phyloP scores from a whole-genome alignment of 352 stramenopile genomes.

The Pythium folliculosum region DNA sequence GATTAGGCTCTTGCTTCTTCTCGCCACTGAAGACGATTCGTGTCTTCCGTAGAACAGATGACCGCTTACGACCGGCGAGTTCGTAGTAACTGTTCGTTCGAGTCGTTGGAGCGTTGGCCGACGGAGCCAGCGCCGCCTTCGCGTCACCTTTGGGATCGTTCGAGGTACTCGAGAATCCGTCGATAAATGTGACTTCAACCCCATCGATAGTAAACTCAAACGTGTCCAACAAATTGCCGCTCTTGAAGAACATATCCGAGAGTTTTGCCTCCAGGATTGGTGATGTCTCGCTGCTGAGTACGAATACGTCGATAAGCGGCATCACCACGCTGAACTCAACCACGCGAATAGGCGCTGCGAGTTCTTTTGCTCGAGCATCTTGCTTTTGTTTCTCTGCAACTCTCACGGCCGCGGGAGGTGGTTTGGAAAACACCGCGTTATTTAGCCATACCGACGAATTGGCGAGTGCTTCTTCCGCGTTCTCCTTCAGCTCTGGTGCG shows the following conservation, averaged over 20 bases:
- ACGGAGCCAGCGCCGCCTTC: background rate
- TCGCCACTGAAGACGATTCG: conserved; percentile 63
- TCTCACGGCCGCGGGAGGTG: conserved; percentile 17
- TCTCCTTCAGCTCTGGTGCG: conserved; percentile 46
- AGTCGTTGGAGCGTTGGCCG: background rate
- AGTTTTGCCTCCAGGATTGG: conserved; percentile 66
- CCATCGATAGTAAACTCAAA: conserved; percentile 61
- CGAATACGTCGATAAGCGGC: conserved; percentile 65
- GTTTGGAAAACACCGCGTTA: conserved; percentile 46
- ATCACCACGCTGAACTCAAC: conserved; percentile 59
- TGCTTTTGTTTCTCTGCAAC: conserved; percentile 22
- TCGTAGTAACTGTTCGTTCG: conserved; percentile 38
- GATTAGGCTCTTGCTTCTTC: conserved; percentile 45
- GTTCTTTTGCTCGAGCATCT: conserved; percentile 10
- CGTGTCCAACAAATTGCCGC: conserved; percentile 44
- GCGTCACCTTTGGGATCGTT: background rate
- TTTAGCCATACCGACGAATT: conserved; percentile 58
- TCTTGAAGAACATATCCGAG: conserved; percentile 55
- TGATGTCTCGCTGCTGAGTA: conserved; percentile 62
- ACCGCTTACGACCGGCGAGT: conserved; percentile 45
- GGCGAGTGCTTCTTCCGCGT: conserved; percentile 52
- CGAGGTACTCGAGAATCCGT: conserved; percentile 26
- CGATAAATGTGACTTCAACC: conserved; percentile 65
- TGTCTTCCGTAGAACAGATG: conserved; percentile 61
- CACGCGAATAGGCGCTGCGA: conserved; percentile 17